phyloP scores from a whole-genome alignment of 1,284 basidiomycete species.

The Ustilago xerochloae region DNA sequence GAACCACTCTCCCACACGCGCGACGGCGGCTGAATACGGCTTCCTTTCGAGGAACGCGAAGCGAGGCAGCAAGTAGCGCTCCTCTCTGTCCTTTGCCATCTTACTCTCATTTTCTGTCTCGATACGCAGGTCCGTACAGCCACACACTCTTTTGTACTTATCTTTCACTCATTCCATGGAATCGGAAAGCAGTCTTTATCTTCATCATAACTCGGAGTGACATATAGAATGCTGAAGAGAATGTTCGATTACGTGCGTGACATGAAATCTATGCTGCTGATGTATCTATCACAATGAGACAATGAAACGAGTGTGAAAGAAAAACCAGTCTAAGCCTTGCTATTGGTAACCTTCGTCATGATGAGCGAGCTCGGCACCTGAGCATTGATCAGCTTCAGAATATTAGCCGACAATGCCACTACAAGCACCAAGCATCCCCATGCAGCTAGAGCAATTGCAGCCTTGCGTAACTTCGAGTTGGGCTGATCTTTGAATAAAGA shows the following conservation, averaged over 20 bases:
- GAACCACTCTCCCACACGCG: neutral
- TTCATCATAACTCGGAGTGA: no score
- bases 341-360: slow-evolving; percentile 12
- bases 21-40: neutral
- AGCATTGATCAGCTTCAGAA: slow-evolving; percentile 51
- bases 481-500: slow-evolving; percentile 45
- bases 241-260: neutral
- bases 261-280: neutral
- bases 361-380: slow-evolving; percentile 40
- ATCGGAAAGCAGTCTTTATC: no score
- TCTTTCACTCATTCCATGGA: no score
- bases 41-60: neutral
- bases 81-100: neutral
- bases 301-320: neutral
- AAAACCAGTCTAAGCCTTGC: neutral
- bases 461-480: slow-evolving; percentile 26
- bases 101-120: neutral
- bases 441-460: slow-evolving; percentile 33
- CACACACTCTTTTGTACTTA: neutral
- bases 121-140: neutral
- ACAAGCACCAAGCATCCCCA: slow-evolving; percentile 58
- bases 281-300: neutral
- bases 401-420: slow-evolving; percentile 55
- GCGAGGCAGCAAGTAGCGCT: neutral
- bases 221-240: neutral